Conservation (phyloP, 2,329 filamentous ascomycete species). For the Verticillium longisporum region DNA sequence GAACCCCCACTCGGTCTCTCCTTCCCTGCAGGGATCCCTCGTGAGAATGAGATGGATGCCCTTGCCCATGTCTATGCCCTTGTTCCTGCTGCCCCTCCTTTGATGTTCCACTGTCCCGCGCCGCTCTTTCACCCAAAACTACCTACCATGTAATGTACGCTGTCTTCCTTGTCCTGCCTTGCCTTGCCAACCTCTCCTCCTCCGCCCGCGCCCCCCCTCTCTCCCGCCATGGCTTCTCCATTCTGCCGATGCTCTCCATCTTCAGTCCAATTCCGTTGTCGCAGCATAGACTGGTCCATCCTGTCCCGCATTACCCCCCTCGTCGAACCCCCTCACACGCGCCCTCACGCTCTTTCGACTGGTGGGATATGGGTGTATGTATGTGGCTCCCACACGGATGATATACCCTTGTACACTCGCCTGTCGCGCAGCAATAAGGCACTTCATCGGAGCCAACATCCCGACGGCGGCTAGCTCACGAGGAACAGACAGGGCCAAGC, state of each 20-base stretch:
- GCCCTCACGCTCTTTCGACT: not conserved
- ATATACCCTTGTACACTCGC: not conserved
- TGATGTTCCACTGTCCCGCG: not conserved
- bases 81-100: not conserved
- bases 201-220: not conserved
- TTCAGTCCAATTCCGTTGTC: not conserved
- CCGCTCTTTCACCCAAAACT: not conserved
- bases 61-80: not conserved
- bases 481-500: not conserved
- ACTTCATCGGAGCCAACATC: not conserved
- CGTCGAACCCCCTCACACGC: not conserved
- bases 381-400: not conserved
- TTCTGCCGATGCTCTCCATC: not conserved
- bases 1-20: not conserved
- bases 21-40: not conserved
- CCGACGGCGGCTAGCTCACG: not conserved
- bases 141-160: not conserved
- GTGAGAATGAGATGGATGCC: not conserved
- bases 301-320: not conserved
- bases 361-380: too few species aligned
- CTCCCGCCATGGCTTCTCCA: not conserved
- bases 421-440: not conserved
- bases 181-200: not conserved
- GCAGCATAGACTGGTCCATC: not conserved
- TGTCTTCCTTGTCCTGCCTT: too few species aligned